These are phyloP conservation scores for Ammopiptanthus mongolicus DNA, from an alignment of 306 rosid genomes.

Conservation along the genomic window DNA sequence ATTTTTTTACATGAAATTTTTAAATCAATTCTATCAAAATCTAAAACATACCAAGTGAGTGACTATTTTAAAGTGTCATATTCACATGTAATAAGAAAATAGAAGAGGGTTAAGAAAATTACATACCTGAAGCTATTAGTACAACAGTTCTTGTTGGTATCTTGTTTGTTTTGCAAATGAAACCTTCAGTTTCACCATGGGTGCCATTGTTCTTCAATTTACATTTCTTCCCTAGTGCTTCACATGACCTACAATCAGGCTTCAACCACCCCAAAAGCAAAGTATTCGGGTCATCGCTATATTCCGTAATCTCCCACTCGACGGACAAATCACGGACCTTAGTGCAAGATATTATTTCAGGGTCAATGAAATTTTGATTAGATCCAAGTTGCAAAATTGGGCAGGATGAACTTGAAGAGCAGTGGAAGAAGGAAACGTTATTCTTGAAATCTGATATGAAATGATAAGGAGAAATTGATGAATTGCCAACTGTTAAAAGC, in stretches of 20 bases:
- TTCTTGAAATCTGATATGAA: neutral
- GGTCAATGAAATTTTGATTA: neutral
- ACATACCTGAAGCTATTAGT: neutral
- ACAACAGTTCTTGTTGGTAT: neutral
- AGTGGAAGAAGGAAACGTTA: constrained; percentile 17
- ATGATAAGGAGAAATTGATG: constrained; percentile 9
- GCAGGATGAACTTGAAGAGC: neutral
- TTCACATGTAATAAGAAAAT: too few relatives aligned
- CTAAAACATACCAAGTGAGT: too few relatives aligned
- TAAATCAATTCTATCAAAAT: too few relatives aligned
- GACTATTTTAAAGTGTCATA: too few relatives aligned
- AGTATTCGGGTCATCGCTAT: neutral
- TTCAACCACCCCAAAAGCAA: neutral
- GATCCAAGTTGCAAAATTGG: neutral
- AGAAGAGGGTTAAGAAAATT: neutral
- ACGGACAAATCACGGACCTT: neutral
- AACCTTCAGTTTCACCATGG: neutral
- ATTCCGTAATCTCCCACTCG: rapidly evolving
- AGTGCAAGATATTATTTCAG: neutral
- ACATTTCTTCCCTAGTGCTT: neutral
- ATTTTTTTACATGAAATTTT: too few relatives aligned
- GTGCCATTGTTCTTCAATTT: constrained; percentile 2
- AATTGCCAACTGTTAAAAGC: neutral
- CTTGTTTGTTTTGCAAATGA: neutral
- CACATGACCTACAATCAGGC: neutral